Evolutionary conservation across 345 rosid species (phyloP), one percentile per base, ranked within the genome.

Genomic region (Physaria fendleri): DNA sequence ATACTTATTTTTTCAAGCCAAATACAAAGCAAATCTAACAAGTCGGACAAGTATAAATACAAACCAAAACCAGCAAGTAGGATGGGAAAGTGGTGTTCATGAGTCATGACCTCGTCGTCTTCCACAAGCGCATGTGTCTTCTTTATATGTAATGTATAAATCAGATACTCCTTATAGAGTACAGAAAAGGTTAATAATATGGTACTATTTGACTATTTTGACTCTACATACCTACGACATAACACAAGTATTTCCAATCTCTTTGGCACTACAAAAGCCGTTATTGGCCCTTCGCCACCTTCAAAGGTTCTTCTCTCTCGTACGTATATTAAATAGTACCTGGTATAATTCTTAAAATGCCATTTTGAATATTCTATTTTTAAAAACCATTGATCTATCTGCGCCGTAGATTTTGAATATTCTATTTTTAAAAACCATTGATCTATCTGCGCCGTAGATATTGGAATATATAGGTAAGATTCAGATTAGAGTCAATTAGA

Each of bases 201-300:
- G 46, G 20, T 45, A 16, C 1, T 34, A 37, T 20, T 38, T 14
- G 63, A 56, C 56, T 56, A 22, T n/a, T 48, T 66, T 30, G 59
- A 58, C 65, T 66, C 37, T 46, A 57, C 37, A 42, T 49, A 49
- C 65, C 37, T 66, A 47, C 48, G 57, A 65, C 71, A 44, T 46
- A 56, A 14, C 62, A 34, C 35, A 32, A 23, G 28, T 43, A 8
- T 33, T 48, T 58, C 56, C 28, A 58, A 59, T 67, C 53, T 66
- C 65, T 67, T n/a, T 58, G 66, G 23, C 24, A 67, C 66, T 51
- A 68, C 60, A 52, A 68, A 59, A 68, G 72, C 66, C 72, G 47
- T 25, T 51, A 51, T 42, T 68, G 72, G 25, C 72, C 55, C 61
- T 59, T 68, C 66, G 37, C 24, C 33, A 44, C 42, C 43, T 58